These are phyloP conservation scores for Turnera subulata DNA, from an alignment of 345 rosid species.

Conservation along the genomic window DNA sequence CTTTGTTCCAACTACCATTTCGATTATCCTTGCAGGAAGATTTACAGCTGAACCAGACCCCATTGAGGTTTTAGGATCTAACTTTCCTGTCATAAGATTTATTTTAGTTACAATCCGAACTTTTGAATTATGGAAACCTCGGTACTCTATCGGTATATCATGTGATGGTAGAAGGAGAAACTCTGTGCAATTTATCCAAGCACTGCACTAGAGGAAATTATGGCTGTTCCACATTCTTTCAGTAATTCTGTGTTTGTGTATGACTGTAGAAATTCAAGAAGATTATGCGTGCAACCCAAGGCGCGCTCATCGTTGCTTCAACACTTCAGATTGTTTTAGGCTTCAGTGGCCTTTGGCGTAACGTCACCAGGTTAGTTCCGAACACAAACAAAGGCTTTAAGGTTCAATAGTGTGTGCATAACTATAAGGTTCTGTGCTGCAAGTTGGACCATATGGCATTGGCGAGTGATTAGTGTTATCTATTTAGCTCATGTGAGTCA, in stretches of 20 bases:
- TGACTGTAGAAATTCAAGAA: constrained; percentile 62
- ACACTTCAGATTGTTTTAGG: constrained; percentile 95
- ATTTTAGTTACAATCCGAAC: too few relatives aligned
- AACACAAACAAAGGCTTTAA: constrained; percentile 2
- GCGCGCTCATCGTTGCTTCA: constrained; percentile 90
- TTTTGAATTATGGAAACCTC: too few relatives aligned
- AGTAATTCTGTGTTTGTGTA: constrained; percentile 9
- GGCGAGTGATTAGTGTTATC: not conserved
- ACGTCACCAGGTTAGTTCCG: constrained; percentile 65
- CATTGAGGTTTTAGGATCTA: constrained; percentile 46
- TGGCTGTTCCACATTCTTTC: not conserved
- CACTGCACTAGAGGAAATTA: too few relatives aligned
- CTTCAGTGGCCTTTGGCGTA: constrained; percentile 98
- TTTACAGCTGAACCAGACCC: constrained; percentile 62
- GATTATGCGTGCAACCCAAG: constrained; percentile 93
- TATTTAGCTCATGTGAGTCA: not conserved
- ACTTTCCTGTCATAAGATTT: constrained; percentile 5
- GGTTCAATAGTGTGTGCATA: constrained; percentile 2
- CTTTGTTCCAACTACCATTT: constrained; percentile 86
- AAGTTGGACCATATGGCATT: not conserved
- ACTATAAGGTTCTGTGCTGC: not conserved
- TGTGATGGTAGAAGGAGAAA: not conserved
- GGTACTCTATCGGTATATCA: not conserved
- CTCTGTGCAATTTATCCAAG: too few relatives aligned
- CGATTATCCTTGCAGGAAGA: constrained; percentile 86